Evolutionary conservation across 208 protist genomes (phyloP), one percentile per base, ranked within the genome.

Genomic region (Leishmania turanica): DNA sequence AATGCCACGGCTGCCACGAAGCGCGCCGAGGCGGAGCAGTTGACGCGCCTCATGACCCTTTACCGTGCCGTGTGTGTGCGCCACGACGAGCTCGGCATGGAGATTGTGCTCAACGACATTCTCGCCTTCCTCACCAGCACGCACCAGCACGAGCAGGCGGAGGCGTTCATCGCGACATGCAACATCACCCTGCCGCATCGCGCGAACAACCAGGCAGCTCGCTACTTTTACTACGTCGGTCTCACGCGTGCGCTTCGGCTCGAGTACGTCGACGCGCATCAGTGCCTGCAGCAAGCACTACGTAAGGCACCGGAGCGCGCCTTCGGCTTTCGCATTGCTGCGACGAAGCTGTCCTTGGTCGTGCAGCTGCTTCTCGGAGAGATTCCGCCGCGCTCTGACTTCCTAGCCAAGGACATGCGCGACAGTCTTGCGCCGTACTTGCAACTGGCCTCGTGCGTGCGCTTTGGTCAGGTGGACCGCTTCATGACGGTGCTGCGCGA

Each of bases 361-460:
- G 98, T 99, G 82, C 95, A 99, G 89, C 93, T 99, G 42, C 92
- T 99, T 34, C 89, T 99, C 11, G 99, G 99, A 54, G 97, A 99
- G 80, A 99, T 99, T 79, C 99, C 99, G 62, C 98, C 99, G 7
- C 90, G 98, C 68, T 96, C 87, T 21, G 94, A 98, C 66, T 98
- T 97, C 83, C 84, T 98, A 31, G 86, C 89, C 27, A 97, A 97
- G 81, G 89, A 92, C 17, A 91, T 99, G 89, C 89, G 92, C n/a
- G 88, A 94, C 27, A 80, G 87, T 64, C 92, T 99, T 15, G 83
- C 86, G 51, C 98, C 98, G 40, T 99, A 99, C 90, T 85, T 99
- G 66, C 89, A 97, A 77, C 88, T 99, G n/a, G 96, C 98, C 15
- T 96, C 98, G 73, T 98, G 96, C 78, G 96, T 99, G 76, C 93